A percentile compares a stretch with the other conserved stretches of the same genome.
These are phyloP conservation scores for Trapa bicornis DNA, from an alignment of 345 rosid species.

Conservation along the genomic window DNA sequence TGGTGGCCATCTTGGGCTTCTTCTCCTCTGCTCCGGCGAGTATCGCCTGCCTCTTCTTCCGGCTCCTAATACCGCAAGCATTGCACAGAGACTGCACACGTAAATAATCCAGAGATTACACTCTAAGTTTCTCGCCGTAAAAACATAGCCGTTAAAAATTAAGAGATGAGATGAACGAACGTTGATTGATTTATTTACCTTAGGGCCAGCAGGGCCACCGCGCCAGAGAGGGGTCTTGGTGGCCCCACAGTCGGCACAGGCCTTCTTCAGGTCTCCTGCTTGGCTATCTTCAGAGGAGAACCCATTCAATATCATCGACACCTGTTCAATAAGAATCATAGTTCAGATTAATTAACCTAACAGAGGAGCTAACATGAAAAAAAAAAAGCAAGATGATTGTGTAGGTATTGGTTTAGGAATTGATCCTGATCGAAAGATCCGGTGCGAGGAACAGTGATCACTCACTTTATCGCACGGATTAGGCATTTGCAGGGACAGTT, in stretches of 20 bases:
- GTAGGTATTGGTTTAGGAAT: background rate
- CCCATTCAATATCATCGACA: constrained; percentile 18
- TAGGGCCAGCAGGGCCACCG: constrained; percentile 97
- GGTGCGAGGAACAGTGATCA: background rate
- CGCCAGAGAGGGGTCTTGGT: constrained; percentile 91
- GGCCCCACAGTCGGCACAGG: constrained; percentile 88
- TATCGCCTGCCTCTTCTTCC: constrained; percentile 6
- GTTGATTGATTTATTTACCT: constrained; percentile 23
- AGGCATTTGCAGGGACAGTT: background rate
- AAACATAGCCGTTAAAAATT: background rate
- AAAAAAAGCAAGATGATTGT: no score
- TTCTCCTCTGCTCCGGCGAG: constrained; percentile 2
- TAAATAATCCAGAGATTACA: background rate
- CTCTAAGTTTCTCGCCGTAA: background rate
- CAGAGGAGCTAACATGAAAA: no score
- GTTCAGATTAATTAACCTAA: background rate
- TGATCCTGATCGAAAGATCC: background rate
- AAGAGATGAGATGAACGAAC: background rate
- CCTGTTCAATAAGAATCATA: constrained; percentile 12
- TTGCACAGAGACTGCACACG: constrained; percentile 4
- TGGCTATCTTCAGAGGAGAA: constrained; percentile 19
- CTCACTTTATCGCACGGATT: constrained; percentile 4
- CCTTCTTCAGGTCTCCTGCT: constrained; percentile 39
- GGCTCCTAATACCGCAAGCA: constrained; percentile 6
- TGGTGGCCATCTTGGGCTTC: background rate